Evolutionary conservation across 2,329 filamentous ascomycete species (phyloP).

Genomic region (Epichloe sp.): DNA sequence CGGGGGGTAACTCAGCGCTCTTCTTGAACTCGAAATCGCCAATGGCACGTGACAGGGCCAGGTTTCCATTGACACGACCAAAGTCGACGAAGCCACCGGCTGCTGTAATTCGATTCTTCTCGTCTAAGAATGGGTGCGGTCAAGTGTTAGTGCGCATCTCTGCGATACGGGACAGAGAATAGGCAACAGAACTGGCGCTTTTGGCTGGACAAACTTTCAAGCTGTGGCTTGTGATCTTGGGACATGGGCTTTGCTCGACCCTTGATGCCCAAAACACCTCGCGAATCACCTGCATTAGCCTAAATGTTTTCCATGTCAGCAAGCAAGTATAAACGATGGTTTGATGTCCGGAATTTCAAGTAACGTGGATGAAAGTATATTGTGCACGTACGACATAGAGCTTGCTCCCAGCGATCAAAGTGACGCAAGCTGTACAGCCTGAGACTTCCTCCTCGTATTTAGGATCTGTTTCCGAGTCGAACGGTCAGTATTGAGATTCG

Average conservation of each 20-base stretch:
- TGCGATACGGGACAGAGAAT: neutral
- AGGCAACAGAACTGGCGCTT: neutral
- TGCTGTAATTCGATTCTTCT: constrained; percentile 90
- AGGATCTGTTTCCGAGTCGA: constrained; percentile 50
- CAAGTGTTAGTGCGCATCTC: constrained; percentile 1
- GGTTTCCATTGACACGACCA: constrained; percentile 93
- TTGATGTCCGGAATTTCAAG: neutral
- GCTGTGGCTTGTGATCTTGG: constrained; percentile 98
- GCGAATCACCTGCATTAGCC: constrained; percentile 95
- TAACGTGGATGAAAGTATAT: neutral
- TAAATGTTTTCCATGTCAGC: constrained; percentile 24
- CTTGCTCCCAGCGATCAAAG: constrained; percentile 77
- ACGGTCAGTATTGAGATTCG: constrained; percentile 1
- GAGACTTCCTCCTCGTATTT: constrained; percentile 97
- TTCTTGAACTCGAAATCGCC: constrained; percentile 99
- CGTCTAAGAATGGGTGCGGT: constrained; percentile 39
- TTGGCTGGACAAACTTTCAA: constrained; percentile 58
- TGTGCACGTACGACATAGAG: constrained; percentile 74
- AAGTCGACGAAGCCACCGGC: constrained; percentile 98
- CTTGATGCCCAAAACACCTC: constrained; percentile 90
- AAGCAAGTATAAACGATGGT: neutral
- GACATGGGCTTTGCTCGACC: constrained; percentile 93
- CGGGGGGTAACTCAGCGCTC: constrained; percentile 94
- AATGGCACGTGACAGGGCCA: constrained; percentile 91
- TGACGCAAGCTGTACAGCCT: constrained; percentile 90